Evolutionary conservation across 768 basidiomycete genomes (phyloP).

Genomic region (Obba rivulosa): DNA sequence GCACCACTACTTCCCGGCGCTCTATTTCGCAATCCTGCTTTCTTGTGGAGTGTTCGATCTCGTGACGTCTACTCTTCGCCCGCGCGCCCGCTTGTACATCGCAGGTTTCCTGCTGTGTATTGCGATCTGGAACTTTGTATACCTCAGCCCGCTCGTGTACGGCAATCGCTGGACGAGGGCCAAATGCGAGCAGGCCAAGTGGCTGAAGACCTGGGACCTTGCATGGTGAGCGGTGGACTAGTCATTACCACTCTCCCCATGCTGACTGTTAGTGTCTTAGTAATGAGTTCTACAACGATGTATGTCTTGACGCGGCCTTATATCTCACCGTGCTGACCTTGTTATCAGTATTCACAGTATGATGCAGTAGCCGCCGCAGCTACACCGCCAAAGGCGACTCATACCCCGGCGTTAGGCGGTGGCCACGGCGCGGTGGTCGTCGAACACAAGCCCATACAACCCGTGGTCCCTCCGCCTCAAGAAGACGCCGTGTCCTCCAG

Average conservation of each 20-base stretch:
- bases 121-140: conserved; percentile 71
- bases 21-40: conserved; percentile 89
- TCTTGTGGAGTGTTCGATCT: conserved; percentile 79
- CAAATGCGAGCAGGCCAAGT: conserved; percentile 71
- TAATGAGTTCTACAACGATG: conserved; percentile 63
- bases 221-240: conserved; percentile 46
- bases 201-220: conserved; percentile 97
- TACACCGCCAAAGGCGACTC: conserved; percentile 34
- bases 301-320: conserved; percentile 30
- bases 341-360: conserved; percentile 55
- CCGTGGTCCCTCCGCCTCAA: conserved; percentile 8
- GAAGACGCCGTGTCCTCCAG: conserved; percentile 21
- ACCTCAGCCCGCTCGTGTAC: conserved; percentile 80
- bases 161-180: conserved; percentile 82
- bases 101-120: conserved; percentile 69
- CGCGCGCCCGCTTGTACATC: conserved; percentile 73
- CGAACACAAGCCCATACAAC: conserved; percentile 32
- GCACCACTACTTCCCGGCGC: conserved; percentile 95
- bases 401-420: conserved; percentile 31
- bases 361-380: conserved; percentile 25
- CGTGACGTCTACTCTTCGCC: conserved; percentile 70
- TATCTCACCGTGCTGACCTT: neutral
- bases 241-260: neutral
- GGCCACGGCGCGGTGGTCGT: conserved; percentile 53
- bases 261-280: conserved; percentile 26